These are phyloP conservation scores for Keithomyces neogunnii DNA, from an alignment of 2,329 filamentous ascomycete genomes.

Conservation along the genomic window DNA sequence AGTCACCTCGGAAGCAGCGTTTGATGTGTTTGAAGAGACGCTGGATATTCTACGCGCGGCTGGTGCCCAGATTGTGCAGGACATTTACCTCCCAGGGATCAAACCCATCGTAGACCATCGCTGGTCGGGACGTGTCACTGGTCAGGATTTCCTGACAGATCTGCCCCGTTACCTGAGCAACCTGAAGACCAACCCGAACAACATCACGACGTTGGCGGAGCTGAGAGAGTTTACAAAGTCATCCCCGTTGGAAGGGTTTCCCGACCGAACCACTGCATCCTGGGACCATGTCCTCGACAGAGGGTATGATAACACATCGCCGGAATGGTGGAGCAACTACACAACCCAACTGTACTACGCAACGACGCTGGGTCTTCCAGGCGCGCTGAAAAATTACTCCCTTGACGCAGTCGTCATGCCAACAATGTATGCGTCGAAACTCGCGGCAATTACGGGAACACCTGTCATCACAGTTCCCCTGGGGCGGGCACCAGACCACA, in stretches of 20 bases:
- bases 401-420: slow-evolving; percentile 55
- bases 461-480: slow-evolving; percentile 55
- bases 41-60: slow-evolving; percentile 42
- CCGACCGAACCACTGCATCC: slow-evolving; percentile 42
- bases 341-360: slow-evolving; percentile 42
- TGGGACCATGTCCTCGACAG: slow-evolving; percentile 49
- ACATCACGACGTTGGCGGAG: slow-evolving; percentile 41
- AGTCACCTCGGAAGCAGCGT: background rate
- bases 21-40: slow-evolving; percentile 41
- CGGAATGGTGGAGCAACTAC: slow-evolving; percentile 49
- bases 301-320: slow-evolving; percentile 43
- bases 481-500: slow-evolving; percentile 46
- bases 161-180: slow-evolving; percentile 46
- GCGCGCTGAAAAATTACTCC: slow-evolving; percentile 43
- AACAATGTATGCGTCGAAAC: slow-evolving; percentile 34
- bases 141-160: slow-evolving; percentile 47
- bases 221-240: slow-evolving; percentile 46
- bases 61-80: slow-evolving; percentile 49
- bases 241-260: slow-evolving; percentile 45
- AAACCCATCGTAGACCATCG: background rate
- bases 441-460: slow-evolving; percentile 48
- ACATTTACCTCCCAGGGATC: slow-evolving; percentile 13
- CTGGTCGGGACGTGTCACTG: slow-evolving; percentile 10
- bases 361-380: slow-evolving; percentile 48
- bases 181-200: slow-evolving; percentile 49